phyloP scores from a whole-genome alignment of 768 basidiomycete genomes.

The Terana coerulea region DNA sequence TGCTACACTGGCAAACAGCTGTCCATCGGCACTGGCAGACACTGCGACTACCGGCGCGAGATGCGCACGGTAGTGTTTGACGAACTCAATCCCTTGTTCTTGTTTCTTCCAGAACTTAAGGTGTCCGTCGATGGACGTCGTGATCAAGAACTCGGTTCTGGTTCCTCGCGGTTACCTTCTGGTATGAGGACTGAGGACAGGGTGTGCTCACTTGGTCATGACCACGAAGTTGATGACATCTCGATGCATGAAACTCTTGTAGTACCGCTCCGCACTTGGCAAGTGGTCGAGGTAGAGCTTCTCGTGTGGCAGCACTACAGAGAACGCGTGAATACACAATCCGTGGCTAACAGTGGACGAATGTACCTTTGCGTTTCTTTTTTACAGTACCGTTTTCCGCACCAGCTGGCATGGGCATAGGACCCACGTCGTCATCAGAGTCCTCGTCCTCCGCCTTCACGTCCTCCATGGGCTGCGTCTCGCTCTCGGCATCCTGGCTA shows the following conservation, averaged over 20 bases:
- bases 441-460: conserved; percentile 35
- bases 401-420: conserved; percentile 76
- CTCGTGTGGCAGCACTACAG: conserved; percentile 87
- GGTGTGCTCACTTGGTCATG: conserved; percentile 70
- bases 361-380: conserved; percentile 83
- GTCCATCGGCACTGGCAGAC: conserved; percentile 87
- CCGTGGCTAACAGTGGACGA: neutral
- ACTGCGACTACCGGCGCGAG: conserved; percentile 74
- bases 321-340: neutral
- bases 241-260: conserved; percentile 97
- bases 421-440: conserved; percentile 80
- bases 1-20: conserved; percentile 85
- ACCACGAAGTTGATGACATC: conserved; percentile 87
- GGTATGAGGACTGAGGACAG: neutral
- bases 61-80: conserved; percentile 96
- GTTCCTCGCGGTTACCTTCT: neutral
- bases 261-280: conserved; percentile 90
- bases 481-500: conserved; percentile 2
- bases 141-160: conserved; percentile 91
- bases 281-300: conserved; percentile 88
- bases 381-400: conserved; percentile 40
- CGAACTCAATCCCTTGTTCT: conserved; percentile 92
- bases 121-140: conserved; percentile 93
- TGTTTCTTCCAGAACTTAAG: conserved; percentile 99
- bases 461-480: conserved; percentile 4